Base-by-base conservation (phyloP, 2,329 filamentous ascomycete genomes). In the Bipolaris cookei region DNA sequence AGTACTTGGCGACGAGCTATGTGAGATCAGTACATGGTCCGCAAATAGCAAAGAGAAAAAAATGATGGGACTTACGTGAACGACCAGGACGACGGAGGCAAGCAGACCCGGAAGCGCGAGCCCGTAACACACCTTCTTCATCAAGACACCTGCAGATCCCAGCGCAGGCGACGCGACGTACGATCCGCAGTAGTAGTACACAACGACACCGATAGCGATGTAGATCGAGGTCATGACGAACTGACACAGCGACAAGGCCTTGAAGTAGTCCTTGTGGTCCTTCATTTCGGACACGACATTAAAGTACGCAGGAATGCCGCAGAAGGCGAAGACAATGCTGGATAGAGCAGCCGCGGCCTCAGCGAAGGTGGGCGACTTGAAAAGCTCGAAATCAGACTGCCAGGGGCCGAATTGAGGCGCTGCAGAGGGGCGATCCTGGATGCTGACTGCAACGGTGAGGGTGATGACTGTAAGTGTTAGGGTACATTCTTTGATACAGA, bases 101-200 rank as follows among this genome's bases (percentile, higher is more conserved):
- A 71, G 53, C 11, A 71, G 48, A 25, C 68, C 68, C 4, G 88
- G 88, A 6, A 88, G 80, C 1, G 88, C 88, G 54, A 90, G 78
- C 11, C 86, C 88, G 76, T 87, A 91, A 32, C 88, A 88, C 14
- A 88, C 78, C 68, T 89, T 89, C 39, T 84, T 81, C 54, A 90
- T 78, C 0, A 81, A 67, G 4, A 70, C 68, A 11, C 82, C 81
- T 2, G 88, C 84, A 0, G 87, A 88, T 7, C 87, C 85, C 1
- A 91, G 80, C 0, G 89, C 88, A 0, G 89, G 89, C 1, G 85
- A 87, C 1, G 82, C 80, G 3, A 91, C 88, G 23, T 80, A 76
- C 0, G 79, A 77, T 1, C 89, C 89, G 10, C 84, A 86, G 66
- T 83, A 91, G 54, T 84, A 80, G 76, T 91, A 91, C 61, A 90